Base-by-base conservation (phyloP, 257 asterid genomes). In the Solanum phureja region DNA sequence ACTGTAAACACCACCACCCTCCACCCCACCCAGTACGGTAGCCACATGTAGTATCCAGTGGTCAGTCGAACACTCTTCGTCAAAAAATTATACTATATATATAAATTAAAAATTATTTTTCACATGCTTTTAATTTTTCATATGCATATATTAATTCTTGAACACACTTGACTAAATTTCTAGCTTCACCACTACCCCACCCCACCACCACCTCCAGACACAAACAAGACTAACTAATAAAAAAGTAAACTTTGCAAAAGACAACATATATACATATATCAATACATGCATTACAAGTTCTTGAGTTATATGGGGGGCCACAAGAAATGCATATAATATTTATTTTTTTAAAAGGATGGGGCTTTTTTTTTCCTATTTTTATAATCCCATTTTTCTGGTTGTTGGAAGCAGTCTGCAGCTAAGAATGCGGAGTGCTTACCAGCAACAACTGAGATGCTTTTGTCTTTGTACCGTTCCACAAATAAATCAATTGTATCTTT, bases 401-500 rank as follows among this genome's bases (percentile, higher is more conserved):
- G 37, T 62, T 62, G 87, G 24, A 40, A 66, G n/a, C 42, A 85
- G 44, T 64, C 11, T 72, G 79, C 37, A 68, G 76, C 82, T 68
- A 38, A 38, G 87, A 66, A 85, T 64, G 85, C 68, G 74, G 85
- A 83, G 71, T 56, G 88, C 73, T 58, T 93, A 95, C 98, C 98
- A 83, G 98, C 98, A n/a, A 95, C 98, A 34, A 94, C 96, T 74
- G 98, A 93, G 88, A 95, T 94, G 89, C 89, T 92, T 89, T 91
- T 92, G 94, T 68, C 89, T 81, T 87, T 90, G 88, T 95, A 95
- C 56, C 98, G 94, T 89, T 94, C 98, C 62, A 94, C 95, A 88
- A 95, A 95, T 92, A 95, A 91, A 88, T 95, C 98, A 88, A 95
- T 91, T 89, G 98, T 90, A 88, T 94, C 96, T 88, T 93, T 94